phyloP scores from a whole-genome alignment of 176 grass and related monocot genomes.

The Oryza meridionalis region DNA sequence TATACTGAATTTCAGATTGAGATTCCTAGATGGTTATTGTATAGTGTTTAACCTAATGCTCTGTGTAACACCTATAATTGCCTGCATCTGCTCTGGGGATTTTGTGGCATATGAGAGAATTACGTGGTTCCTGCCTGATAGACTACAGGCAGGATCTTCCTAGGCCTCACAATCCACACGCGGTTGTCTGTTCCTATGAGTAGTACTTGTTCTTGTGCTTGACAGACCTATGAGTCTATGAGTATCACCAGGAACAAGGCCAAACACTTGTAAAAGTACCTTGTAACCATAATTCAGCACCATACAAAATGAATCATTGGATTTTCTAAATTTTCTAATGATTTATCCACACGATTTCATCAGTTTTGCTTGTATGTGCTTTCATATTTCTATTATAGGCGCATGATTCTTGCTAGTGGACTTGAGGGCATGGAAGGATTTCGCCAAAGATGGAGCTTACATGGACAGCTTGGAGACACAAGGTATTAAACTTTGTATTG shows the following conservation, averaged over 20 bases:
- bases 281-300: background rate
- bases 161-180: constrained; percentile 13
- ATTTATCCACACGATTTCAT: constrained; percentile 9
- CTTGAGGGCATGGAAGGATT: constrained; percentile 84
- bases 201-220: constrained; percentile 18
- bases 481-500: constrained; percentile 45
- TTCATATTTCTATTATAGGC: constrained; percentile 49
- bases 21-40: background rate
- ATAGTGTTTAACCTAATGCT: background rate
- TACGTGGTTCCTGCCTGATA: constrained; percentile 4
- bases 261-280: constrained; percentile 8
- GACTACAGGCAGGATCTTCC: background rate
- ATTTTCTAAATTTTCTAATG: constrained; percentile 5
- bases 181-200: background rate
- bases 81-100: background rate
- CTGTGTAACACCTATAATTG: background rate
- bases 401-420: constrained; percentile 79
- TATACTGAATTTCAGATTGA: background rate
- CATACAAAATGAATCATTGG: background rate
- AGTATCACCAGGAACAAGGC: constrained; percentile 16
- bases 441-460: constrained; percentile 84
- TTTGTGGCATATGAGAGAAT: constrained; percentile 18
- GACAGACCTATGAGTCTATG: constrained; percentile 2
- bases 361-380: constrained; percentile 23
- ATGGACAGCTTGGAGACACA: constrained; percentile 67